phyloP scores from a whole-genome alignment of 163 green algal genomes.

The Coccomyxa subellipsoidea region DNA sequence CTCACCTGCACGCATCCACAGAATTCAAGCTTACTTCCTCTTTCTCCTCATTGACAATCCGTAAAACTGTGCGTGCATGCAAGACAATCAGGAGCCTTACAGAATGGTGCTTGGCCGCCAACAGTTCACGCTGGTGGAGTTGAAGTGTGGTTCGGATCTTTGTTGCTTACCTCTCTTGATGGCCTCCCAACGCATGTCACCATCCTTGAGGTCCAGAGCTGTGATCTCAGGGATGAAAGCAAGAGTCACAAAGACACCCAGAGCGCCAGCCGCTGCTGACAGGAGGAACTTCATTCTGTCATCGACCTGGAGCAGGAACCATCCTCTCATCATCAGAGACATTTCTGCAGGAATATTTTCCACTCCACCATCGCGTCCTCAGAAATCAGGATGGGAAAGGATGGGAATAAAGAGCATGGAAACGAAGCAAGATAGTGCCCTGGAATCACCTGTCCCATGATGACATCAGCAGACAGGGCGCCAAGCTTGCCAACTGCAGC shows the following conservation, averaged over 20 bases:
- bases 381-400: too few relatives aligned
- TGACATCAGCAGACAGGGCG: conserved; percentile 38
- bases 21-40: background rate
- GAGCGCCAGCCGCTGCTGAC: conserved; percentile 26
- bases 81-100: too few relatives aligned
- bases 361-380: too few relatives aligned
- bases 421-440: too few relatives aligned
- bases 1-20: background rate
- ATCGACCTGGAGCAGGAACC: conserved; percentile 11
- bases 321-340: background rate
- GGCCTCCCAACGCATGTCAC: conserved; percentile 44
- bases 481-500: conserved; percentile 64
- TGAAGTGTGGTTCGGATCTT: background rate
- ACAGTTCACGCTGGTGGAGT: background rate
- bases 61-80: too few relatives aligned
- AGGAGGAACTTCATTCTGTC: conserved; percentile 47
- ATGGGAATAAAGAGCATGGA: too few relatives aligned
- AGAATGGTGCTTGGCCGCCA: too few relatives aligned
- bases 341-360: too few relatives aligned
- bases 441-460: conserved; percentile 34
- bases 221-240: conserved; percentile 63
- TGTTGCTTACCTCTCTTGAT: background rate
- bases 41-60: too few relatives aligned
- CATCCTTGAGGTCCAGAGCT: conserved; percentile 62
- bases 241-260: conserved; percentile 42